Evolutionary conservation across 2,329 filamentous ascomycete species (phyloP).

Genomic region (Phaeosphaeriaceae sp.): DNA sequence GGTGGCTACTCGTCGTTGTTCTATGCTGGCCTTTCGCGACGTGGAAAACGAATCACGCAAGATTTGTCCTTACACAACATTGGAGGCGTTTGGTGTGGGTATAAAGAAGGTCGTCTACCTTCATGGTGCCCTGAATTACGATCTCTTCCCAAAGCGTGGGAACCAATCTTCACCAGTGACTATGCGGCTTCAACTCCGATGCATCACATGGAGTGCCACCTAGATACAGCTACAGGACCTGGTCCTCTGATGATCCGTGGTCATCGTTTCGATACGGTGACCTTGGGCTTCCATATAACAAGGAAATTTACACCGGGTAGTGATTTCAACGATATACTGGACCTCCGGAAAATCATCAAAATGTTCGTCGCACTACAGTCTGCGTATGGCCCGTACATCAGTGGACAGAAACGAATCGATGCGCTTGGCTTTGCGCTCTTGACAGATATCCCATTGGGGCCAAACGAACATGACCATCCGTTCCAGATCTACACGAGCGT

Average conservation of each 20-base stretch:
- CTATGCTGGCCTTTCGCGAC: conserved; percentile 3
- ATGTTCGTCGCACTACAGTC: neutral
- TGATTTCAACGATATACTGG: neutral
- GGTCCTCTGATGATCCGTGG: neutral
- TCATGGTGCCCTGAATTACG: conserved; percentile 6
- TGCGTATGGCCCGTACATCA: conserved; percentile 1
- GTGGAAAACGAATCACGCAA: neutral
- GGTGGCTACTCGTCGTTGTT: conserved; percentile 3
- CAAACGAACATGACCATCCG: neutral
- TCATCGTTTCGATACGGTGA: conserved; percentile 2
- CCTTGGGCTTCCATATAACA: neutral
- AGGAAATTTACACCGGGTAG: neutral
- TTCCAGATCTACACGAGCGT: neutral
- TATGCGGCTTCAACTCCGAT: conserved; percentile 1
- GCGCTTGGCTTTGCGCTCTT: conserved; percentile 3
- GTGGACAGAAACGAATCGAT: neutral
- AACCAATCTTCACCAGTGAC: conserved; percentile 1
- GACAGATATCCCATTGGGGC: neutral
- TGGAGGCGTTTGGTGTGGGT: neutral
- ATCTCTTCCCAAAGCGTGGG: neutral
- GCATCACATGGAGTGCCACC: neutral
- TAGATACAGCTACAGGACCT: neutral
- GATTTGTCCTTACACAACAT: neutral
- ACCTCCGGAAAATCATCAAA: neutral
- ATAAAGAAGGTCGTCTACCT: neutral